Evolutionary conservation across 2,329 filamentous ascomycete species (phyloP).

Genomic region (Pseudogymnoascus sp.): DNA sequence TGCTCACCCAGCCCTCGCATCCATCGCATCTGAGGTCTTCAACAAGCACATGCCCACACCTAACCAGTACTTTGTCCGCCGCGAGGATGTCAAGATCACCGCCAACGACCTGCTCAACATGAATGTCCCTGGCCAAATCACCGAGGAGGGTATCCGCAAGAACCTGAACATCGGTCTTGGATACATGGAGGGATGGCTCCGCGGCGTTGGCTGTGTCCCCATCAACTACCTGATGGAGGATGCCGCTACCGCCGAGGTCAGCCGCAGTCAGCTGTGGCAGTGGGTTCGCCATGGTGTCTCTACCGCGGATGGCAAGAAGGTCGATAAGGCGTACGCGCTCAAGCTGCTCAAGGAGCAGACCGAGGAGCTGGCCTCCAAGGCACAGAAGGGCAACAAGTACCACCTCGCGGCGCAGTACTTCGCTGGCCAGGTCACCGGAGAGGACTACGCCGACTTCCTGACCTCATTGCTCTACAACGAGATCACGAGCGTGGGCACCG

Average conservation of each 20-base stretch:
- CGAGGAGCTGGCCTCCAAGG: conserved; percentile 64
- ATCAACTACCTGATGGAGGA: conserved; percentile 99
- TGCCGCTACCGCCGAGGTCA: conserved; percentile 93
- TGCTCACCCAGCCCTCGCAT: conserved; percentile 83
- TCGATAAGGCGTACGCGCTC: conserved; percentile 87
- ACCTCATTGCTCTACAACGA: conserved; percentile 85
- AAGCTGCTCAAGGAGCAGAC: conserved; percentile 81
- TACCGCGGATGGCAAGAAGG: conserved; percentile 80
- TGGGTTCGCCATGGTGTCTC: conserved; percentile 70
- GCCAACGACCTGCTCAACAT: conserved; percentile 93
- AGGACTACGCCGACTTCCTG: conserved; percentile 96
- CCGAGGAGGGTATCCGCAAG: conserved; percentile 92
- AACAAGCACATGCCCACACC: conserved; percentile 98
- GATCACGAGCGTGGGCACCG: conserved; percentile 62
- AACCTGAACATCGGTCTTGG: conserved; percentile 93
- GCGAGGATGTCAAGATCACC: conserved; percentile 80
- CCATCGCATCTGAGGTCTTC: conserved; percentile 86
- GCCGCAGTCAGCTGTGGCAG: conserved; percentile 91
- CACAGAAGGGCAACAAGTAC: conserved; percentile 83
- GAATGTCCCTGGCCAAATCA: conserved; percentile 88
- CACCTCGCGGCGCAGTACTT: conserved; percentile 89
- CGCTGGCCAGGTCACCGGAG: conserved; percentile 82
- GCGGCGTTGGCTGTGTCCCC: conserved; percentile 88
- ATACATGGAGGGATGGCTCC: conserved; percentile 98
- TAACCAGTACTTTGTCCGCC: conserved; percentile 86